These are phyloP conservation scores for Rachicladosporium sp. DNA, from an alignment of 2,329 filamentous ascomycete genomes.

Conservation along the genomic window DNA sequence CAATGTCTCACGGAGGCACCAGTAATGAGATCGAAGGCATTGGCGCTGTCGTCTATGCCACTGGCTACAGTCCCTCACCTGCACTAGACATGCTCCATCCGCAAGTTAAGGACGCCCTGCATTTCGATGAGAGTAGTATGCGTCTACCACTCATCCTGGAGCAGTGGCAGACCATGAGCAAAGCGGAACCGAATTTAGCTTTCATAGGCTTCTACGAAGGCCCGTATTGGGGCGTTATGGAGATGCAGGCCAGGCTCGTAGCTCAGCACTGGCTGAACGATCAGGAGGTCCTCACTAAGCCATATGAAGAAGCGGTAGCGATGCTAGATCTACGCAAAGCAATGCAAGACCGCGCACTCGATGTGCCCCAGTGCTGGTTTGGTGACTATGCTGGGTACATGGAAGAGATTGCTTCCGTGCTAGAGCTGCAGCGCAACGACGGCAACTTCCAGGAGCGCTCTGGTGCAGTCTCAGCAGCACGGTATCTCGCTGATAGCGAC, in stretches of 20 bases:
- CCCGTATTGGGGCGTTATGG: conserved; percentile 77
- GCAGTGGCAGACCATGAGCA: conserved; percentile 29
- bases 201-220: conserved; percentile 78
- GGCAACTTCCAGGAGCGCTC: conserved; percentile 30
- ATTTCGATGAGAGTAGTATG: conserved; percentile 42
- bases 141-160: conserved; percentile 55
- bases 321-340: conserved; percentile 39
- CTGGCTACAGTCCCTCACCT: conserved; percentile 56
- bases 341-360: conserved; percentile 28
- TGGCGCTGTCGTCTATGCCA: conserved; percentile 59
- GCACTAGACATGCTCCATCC: conserved; percentile 53
- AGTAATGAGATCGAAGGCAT: conserved; percentile 38
- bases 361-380: conserved; percentile 66
- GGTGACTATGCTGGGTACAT: conserved; percentile 68
- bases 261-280: conserved; percentile 47
- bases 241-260: conserved; percentile 68
- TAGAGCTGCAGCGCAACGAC: conserved; percentile 39
- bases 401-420: conserved; percentile 52
- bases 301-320: conserved; percentile 30
- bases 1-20: conserved; percentile 1
- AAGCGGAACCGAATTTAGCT: conserved; percentile 51
- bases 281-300: conserved; percentile 1
- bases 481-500: conserved; percentile 16
- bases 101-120: conserved; percentile 43
- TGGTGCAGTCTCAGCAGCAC: conserved; percentile 33